Evolutionary conservation across 495 filamentous ascomycete species (phyloP).

Genomic region (Talaromyces stipitatus): DNA sequence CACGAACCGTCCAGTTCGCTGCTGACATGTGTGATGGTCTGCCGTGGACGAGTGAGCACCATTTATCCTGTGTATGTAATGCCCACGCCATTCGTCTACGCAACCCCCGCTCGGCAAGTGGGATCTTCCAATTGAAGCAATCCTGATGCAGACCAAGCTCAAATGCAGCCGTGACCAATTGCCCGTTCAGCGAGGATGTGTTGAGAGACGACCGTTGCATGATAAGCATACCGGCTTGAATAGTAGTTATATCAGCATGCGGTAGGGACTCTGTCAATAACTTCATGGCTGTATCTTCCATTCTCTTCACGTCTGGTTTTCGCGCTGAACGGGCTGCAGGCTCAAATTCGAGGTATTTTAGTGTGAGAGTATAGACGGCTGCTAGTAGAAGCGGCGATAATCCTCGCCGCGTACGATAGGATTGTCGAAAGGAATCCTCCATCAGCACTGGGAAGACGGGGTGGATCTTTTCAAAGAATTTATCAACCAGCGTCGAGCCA

Average conservation of each 20-base stretch:
- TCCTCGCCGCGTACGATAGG: slow-evolving; percentile 68
- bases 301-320: slow-evolving; percentile 62
- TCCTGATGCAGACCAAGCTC: slow-evolving; percentile 52
- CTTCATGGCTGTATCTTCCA: slow-evolving; percentile 71
- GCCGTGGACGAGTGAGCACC: slow-evolving; percentile 49
- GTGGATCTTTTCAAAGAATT: slow-evolving; percentile 85
- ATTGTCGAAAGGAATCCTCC: slow-evolving; percentile 79
- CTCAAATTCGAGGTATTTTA: slow-evolving; percentile 82
- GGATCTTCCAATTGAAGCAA: slow-evolving; percentile 47
- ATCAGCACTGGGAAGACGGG: slow-evolving; percentile 86
- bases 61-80: slow-evolving; percentile 54
- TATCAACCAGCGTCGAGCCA: slow-evolving; percentile 70
- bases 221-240: slow-evolving; percentile 85
- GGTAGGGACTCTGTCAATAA: slow-evolving; percentile 71
- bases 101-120: slow-evolving; percentile 46
- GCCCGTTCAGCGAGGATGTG: slow-evolving; percentile 79
- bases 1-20: slow-evolving; percentile 50
- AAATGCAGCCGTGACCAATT: slow-evolving; percentile 51
- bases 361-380: slow-evolving; percentile 81
- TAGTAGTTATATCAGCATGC: slow-evolving; percentile 78
- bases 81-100: slow-evolving; percentile 54
- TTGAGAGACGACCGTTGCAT: slow-evolving; percentile 83
- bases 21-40: slow-evolving; percentile 48
- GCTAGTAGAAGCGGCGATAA: slow-evolving; percentile 80
- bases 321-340: slow-evolving; percentile 54